Evolutionary conservation across 345 rosid genomes (phyloP).

Genomic region (Gossypium longicalyx): DNA sequence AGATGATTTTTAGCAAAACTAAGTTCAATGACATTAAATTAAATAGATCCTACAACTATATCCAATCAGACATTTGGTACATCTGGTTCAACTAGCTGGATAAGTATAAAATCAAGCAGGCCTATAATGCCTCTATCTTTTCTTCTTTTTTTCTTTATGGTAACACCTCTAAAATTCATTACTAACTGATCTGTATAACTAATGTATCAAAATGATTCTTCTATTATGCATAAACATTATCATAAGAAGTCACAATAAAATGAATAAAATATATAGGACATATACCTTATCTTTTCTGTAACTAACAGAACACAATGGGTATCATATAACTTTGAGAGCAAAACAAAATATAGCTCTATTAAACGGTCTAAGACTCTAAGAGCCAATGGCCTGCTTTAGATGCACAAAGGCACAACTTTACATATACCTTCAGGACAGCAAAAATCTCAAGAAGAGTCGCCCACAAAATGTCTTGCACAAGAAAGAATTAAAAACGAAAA

Average conservation of each 20-base stretch:
- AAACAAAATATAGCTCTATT: not conserved
- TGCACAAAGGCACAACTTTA: not conserved
- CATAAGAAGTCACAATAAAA: not conserved
- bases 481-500: not conserved
- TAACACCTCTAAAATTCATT: no score
- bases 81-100: not conserved
- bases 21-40: no score
- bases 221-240: not conserved
- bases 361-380: not conserved
- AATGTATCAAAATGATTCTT: not conserved
- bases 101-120: not conserved
- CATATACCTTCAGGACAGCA: not conserved
- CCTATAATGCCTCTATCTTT: not conserved
- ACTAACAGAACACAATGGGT: not conserved
- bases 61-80: not conserved
- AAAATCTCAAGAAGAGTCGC: not conserved
- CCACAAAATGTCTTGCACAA: not conserved
- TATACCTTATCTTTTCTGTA: not conserved
- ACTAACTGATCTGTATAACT: not conserved
- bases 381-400: not conserved
- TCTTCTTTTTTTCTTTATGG: no score
- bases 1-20: no score
- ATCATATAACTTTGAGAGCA: not conserved
- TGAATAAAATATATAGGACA: not conserved
- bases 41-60: not conserved